Base-by-base conservation (phyloP, 495 filamentous ascomycete species). In the Oidiodendron maius region DNA sequence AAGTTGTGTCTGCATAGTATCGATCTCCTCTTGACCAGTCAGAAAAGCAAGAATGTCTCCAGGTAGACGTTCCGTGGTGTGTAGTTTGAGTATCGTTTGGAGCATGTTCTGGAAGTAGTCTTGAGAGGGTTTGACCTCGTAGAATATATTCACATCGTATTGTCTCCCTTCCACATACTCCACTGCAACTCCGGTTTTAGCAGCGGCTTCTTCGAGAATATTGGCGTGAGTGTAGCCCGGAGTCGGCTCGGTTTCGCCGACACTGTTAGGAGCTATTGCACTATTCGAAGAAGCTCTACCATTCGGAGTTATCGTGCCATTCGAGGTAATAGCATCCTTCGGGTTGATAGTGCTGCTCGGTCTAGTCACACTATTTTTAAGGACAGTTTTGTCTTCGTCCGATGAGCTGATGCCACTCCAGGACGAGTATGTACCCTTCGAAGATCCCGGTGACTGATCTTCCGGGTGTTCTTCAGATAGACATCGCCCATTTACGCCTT, bases 41-140 rank as follows among this genome's bases (percentile, higher is more conserved):
- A 99, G 69, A 62, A 99, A 99, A 0, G 89, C 90, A 0, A 99
- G 68, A 18, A 99, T 86, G 60, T 97, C 94, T 16, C 95, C 94
- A 0, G 91, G 91, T 46, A 95, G 74, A 2, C 90, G 86, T 54
- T 99, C 87, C 46, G 84, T 80, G 50, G 80, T 79, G 58, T 99
- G 90, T 13, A 96, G 84, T 55, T 93, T 80, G 61, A 96, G 89
- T n/a, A 96, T 86, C 1, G 74, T 78, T 57, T 86, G 87, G 1
- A 96, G 74, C 5, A 90, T 75, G 1, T 83, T 76, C 44, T 96
- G 87, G 25, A 95, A 76, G 53, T 94, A 86, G 56, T 97, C 89
- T 23, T 83, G 74, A 0, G 93, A 83, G 2, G 90, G 84, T 44
- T 81, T 83, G 3, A 82, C 71, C 3, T 87, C 75, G 57, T 96